Percentiles rank a stretch among this genome's conserved stretches.
Conservation (phyloP, 345 rosid species). For the Moricandia arvensis region DNA sequence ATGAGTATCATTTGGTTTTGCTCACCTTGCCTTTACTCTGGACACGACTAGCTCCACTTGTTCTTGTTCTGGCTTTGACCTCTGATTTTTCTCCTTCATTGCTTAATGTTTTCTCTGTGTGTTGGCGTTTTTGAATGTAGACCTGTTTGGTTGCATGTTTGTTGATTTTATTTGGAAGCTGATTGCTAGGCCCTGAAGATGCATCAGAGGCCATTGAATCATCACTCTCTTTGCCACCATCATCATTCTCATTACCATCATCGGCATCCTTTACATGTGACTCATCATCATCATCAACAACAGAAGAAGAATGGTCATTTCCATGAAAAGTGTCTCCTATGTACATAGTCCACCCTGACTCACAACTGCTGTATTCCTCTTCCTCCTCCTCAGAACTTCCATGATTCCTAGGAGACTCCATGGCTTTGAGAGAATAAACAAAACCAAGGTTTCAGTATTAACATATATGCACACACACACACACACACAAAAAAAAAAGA, state of each 20-base stretch:
- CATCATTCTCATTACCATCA: conserved; percentile 18
- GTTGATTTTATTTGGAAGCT: conserved; percentile 30
- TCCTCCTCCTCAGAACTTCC: conserved; percentile 39
- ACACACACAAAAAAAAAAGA: conserved; percentile 2
- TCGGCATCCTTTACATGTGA: conserved; percentile 17
- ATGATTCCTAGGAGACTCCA: conserved; percentile 49
- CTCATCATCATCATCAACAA: conserved; percentile 28
- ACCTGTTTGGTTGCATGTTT: conserved; percentile 43
- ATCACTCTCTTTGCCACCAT: conserved; percentile 46
- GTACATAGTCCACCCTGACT: conserved; percentile 70
- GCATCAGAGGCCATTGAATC: conserved; percentile 81
- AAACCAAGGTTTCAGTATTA: conserved; percentile 4
- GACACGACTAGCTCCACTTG: conserved; percentile 49
- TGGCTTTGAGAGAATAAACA: conserved; percentile 28
- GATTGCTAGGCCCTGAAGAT: conserved; percentile 62
- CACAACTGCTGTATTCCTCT: conserved; percentile 48
- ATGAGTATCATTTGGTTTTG: conserved; percentile 34
- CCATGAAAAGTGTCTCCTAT: conserved; percentile 47
- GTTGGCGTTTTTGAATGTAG: conserved; percentile 35
- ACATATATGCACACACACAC: not conserved
- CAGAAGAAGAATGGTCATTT: conserved; percentile 29
- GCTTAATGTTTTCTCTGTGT: conserved; percentile 27
- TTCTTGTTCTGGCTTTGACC: conserved; percentile 38
- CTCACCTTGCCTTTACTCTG: conserved; percentile 46
- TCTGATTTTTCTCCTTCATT: conserved; percentile 39